Evolutionary conservation across 805 yeast genomes (phyloP), one percentile per base, ranked within the genome.

Genomic region (Maudiozyma barnettii): DNA sequence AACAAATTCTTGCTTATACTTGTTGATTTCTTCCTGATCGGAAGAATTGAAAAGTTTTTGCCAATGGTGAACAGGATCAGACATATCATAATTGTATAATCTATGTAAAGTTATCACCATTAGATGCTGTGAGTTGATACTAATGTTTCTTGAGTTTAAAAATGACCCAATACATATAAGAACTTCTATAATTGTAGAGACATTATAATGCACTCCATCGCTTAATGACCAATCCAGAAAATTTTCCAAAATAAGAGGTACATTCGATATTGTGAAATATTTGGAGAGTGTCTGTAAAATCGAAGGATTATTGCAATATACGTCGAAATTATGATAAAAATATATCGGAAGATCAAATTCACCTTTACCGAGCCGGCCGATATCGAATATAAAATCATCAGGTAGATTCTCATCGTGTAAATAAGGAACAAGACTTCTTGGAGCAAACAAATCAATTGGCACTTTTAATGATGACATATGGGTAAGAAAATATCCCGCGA

Each of bases 341-440:
- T 50, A 39, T 9, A 36, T 39, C 0, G 64, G 64, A 31, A 49
- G 52, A 40, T 58, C 61, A 19, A 33, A 36, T 19, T 36, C 39
- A 9, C 22, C 39, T 36, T 36, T 36, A 19, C 39, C 21, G 8
- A 36, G 14, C 19, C 18, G 20, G 8, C 39, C 13, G 13, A 18
- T 18, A 36, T 36, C 39, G 10, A 36, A 36, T 36, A 19, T 14
- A 7, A 36, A 18, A 8, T 16, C 22, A 8, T 19, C 22, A 14
- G 36, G 36, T 18, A 36, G 6, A 16, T 16, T 36, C 8, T 36
- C 39, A 36, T 36, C 39, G 8, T 36, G 20, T 19, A 36, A 16
- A 36, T 36, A 19, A n/a, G 39, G 39, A 18, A 36, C 18, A 8
- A 36, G 21, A 19, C 39, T 36, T 19, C 22, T 36, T 36, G 39